Conservation (phyloP, 225 moss, liverwort and hornwort species). For the Marchantia polymorpha region DNA sequence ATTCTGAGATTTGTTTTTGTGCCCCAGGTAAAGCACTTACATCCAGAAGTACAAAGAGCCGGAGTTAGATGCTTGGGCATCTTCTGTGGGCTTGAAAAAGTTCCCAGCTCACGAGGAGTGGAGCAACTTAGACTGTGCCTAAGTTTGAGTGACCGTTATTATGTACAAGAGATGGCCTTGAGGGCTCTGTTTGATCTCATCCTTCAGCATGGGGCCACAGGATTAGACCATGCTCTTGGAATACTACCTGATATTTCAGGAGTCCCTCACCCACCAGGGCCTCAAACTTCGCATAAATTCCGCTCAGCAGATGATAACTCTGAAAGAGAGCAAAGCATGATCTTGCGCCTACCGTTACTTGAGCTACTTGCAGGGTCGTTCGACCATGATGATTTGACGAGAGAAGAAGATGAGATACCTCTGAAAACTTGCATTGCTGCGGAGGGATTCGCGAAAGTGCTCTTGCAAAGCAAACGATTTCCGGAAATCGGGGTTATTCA, state of each 20-base stretch:
- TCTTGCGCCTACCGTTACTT: slow-evolving; percentile 17
- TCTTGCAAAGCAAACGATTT: slow-evolving; percentile 69
- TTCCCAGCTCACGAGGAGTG: slow-evolving; percentile 50
- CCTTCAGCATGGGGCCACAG: slow-evolving; percentile 71
- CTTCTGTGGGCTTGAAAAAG: slow-evolving; percentile 59
- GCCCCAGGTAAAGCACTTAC: slow-evolving; percentile 69
- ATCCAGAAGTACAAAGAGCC: slow-evolving; percentile 78
- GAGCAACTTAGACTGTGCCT: slow-evolving; percentile 62
- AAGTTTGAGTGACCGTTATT: slow-evolving; percentile 42
- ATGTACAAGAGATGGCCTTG: slow-evolving; percentile 82
- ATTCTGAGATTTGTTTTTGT: neutral
- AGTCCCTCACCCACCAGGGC: slow-evolving; percentile 38
- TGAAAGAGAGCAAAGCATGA: slow-evolving; percentile 7
- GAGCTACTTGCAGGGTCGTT: slow-evolving; percentile 36
- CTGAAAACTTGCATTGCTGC: slow-evolving; percentile 50
- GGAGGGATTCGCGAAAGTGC: slow-evolving; percentile 82
- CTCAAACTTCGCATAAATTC: slow-evolving; percentile 36
- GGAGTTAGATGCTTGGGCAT: slow-evolving; percentile 87
- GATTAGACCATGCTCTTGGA: slow-evolving; percentile 59
- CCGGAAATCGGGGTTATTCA: slow-evolving; percentile 60
- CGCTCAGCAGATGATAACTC: neutral
- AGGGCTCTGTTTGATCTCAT: slow-evolving; percentile 84
- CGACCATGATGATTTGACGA: slow-evolving; percentile 45
- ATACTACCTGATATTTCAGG: slow-evolving; percentile 45
- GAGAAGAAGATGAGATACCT: slow-evolving; percentile 52